phyloP scores from a whole-genome alignment of 352 stramenopile species.

The Globisporangium sylvaticum region DNA sequence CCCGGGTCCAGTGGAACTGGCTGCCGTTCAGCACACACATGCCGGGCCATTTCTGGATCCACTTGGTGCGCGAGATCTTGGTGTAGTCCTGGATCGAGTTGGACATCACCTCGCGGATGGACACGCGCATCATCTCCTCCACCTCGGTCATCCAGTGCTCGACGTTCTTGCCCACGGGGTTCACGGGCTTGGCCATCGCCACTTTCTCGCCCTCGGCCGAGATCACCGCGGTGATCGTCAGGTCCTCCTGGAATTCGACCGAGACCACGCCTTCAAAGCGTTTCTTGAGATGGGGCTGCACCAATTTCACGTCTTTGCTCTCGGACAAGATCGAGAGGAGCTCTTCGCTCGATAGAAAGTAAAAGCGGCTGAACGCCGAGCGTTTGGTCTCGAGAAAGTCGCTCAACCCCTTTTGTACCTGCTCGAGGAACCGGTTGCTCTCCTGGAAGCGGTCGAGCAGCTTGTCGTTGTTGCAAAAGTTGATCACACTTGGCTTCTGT shows the following conservation, averaged over 20 bases:
- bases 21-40: slow-evolving; percentile 95
- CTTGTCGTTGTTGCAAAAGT: slow-evolving; percentile 92
- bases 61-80: slow-evolving; percentile 87
- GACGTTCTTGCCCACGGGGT: slow-evolving; percentile 93
- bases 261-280: slow-evolving; percentile 94
- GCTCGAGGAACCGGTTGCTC: slow-evolving; percentile 93
- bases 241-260: slow-evolving; percentile 90
- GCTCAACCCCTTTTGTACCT: slow-evolving; percentile 93
- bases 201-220: slow-evolving; percentile 90
- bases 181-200: slow-evolving; percentile 73
- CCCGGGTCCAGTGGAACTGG: slow-evolving; percentile 93
- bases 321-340: slow-evolving; percentile 94
- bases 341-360: slow-evolving; percentile 95
- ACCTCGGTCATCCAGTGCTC: slow-evolving; percentile 96
- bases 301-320: slow-evolving; percentile 93
- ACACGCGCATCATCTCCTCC: slow-evolving; percentile 90
- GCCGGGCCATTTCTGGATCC: slow-evolving; percentile 93
- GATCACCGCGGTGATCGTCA: slow-evolving; percentile 91
- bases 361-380: slow-evolving; percentile 91
- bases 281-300: slow-evolving; percentile 94
- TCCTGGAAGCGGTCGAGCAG: slow-evolving; percentile 91
- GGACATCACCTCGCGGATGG: slow-evolving; percentile 91
- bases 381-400: slow-evolving; percentile 95
- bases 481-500: slow-evolving; percentile 79
- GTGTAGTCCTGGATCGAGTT: slow-evolving; percentile 91